Conservation (phyloP, 139 green algal genomes). For the Chlamydomonas sp. region DNA sequence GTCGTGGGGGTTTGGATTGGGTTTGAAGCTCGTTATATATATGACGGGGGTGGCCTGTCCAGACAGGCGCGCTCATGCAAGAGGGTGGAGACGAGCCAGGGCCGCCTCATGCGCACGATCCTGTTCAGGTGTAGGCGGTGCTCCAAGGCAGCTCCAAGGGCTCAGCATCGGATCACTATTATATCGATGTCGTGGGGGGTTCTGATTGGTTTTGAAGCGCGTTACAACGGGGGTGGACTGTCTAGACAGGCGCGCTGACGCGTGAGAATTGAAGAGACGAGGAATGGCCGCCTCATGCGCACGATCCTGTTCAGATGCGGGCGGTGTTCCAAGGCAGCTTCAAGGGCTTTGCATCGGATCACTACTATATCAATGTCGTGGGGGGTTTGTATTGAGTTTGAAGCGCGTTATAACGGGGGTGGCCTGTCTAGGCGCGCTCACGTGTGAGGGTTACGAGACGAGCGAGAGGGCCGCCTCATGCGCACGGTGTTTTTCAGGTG, state of each 20-base stretch:
- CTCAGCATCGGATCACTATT: too few relatives aligned
- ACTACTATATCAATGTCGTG: too few relatives aligned
- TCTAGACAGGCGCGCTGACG: conserved; percentile 90
- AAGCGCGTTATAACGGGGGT: too few relatives aligned
- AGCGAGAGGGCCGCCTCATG: conserved; percentile 92
- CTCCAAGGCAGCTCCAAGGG: too few relatives aligned
- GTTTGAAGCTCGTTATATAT: too few relatives aligned
- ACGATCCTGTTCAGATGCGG: conserved; percentile 96
- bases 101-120: conserved; percentile 95
- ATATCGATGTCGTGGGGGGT: too few relatives aligned
- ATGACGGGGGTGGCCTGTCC: conserved; percentile 92
- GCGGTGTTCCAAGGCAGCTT: too few relatives aligned
- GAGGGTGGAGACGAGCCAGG: conserved; percentile 90
- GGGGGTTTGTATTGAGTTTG: too few relatives aligned
- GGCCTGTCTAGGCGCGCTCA: conserved; percentile 89
- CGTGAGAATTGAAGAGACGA: conserved; percentile 96
- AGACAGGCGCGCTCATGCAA: conserved; percentile 84
- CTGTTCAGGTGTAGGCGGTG: conserved; percentile 92
- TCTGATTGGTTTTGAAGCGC: too few relatives aligned
- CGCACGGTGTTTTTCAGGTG: conserved; percentile 95
- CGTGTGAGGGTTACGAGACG: conserved; percentile 96
- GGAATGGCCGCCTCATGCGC: conserved; percentile 89
- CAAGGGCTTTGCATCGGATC: too few relatives aligned
- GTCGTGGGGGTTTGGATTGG: too few relatives aligned
- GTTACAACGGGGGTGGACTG: too few relatives aligned